Evolutionary conservation across 2,329 filamentous ascomycete genomes (phyloP).

Genomic region (Fusarium pilosicola): DNA sequence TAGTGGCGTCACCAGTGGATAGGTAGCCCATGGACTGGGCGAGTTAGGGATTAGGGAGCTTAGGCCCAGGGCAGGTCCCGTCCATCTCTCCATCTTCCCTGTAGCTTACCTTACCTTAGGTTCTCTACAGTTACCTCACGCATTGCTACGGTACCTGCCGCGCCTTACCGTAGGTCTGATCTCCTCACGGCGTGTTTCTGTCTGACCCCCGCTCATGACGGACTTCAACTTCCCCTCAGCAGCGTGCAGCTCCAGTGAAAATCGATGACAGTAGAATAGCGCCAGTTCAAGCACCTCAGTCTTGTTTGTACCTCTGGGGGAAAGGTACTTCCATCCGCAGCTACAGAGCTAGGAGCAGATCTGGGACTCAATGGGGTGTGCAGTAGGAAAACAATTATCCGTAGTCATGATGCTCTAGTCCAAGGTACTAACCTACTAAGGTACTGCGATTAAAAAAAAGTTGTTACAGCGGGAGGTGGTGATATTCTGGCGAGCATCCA

Average conservation of each 20-base stretch:
- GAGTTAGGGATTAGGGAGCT: slow-evolving; percentile 11
- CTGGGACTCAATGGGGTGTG: slow-evolving; percentile 8
- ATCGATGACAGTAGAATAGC: slow-evolving; percentile 25
- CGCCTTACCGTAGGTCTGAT: slow-evolving; percentile 14
- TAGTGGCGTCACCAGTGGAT: slow-evolving; percentile 34
- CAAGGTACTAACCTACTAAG: neutral
- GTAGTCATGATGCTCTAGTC: slow-evolving; percentile 9
- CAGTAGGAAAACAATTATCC: neutral
- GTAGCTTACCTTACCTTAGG: neutral
- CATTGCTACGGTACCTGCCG: slow-evolving; percentile 24
- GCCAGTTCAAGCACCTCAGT: slow-evolving; percentile 20
- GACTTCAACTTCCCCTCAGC: slow-evolving; percentile 39
- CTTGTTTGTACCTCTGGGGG: slow-evolving; percentile 35
- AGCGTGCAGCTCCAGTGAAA: slow-evolving; percentile 10
- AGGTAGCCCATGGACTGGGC: neutral
- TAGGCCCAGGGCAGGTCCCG: slow-evolving; percentile 17
- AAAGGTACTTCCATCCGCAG: slow-evolving; percentile 43
- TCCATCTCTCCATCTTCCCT: slow-evolving; percentile 10
- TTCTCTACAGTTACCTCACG: neutral
- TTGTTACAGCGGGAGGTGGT: neutral
- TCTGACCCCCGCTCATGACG: slow-evolving; percentile 28
- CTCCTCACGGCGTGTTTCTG: slow-evolving; percentile 20
- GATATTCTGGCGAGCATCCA: slow-evolving; percentile 15
- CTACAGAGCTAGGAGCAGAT: slow-evolving; percentile 9
- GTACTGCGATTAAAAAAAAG: neutral